Percentiles rank a stretch among this genome's conserved stretches.
These are phyloP conservation scores for Curvularia sp. DNA, from an alignment of 2,329 filamentous ascomycete species.

Conservation along the genomic window DNA sequence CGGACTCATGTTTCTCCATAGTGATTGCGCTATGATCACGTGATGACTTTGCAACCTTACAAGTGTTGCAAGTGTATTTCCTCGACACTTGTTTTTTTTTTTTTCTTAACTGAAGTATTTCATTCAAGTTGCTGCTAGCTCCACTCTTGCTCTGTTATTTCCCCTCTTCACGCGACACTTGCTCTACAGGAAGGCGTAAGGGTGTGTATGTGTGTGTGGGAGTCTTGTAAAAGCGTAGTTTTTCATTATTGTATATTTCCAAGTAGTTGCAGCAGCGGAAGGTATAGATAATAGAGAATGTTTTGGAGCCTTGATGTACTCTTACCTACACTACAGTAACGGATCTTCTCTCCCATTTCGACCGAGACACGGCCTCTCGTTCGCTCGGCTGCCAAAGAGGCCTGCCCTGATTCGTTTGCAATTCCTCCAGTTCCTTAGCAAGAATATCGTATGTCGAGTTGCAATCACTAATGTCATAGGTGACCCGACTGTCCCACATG, in stretches of 20 bases:
- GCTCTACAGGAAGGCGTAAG: background rate
- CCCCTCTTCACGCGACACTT: background rate
- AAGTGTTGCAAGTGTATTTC: background rate
- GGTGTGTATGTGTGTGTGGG: too few relatives aligned
- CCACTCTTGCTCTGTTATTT: background rate
- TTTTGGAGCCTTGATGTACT: background rate
- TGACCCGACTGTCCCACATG: background rate
- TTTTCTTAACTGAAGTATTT: background rate
- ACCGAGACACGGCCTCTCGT: background rate
- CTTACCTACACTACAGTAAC: background rate
- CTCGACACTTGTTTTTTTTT: background rate
- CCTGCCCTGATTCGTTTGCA: background rate
- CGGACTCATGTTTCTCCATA: background rate
- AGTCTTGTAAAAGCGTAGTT: too few relatives aligned
- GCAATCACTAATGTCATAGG: fast-evolving
- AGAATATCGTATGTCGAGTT: background rate
- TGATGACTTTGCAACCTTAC: background rate
- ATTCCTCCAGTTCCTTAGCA: background rate
- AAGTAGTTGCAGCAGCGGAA: too few relatives aligned
- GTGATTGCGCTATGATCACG: background rate
- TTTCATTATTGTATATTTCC: too few relatives aligned
- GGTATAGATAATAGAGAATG: too few relatives aligned
- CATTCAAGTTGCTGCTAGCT: background rate
- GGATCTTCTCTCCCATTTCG: background rate
- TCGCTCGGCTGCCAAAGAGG: background rate